Evolutionary conservation across 176 grass and related monocot species (phyloP).

Genomic region (Oryza meyeriana): DNA sequence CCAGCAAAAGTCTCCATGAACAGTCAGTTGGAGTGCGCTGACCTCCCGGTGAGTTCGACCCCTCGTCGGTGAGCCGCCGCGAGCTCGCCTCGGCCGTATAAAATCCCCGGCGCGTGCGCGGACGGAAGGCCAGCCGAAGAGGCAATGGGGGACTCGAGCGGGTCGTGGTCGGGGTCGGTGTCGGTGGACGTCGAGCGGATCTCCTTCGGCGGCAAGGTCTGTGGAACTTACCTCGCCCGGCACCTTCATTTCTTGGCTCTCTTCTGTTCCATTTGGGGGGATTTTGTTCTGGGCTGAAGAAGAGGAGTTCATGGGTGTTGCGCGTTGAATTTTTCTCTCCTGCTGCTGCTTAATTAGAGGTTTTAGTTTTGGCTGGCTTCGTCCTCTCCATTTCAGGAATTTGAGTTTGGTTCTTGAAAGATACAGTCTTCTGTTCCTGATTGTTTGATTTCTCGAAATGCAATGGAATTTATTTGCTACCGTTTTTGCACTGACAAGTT

Average conservation of each 20-base stretch:
- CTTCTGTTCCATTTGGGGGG: not conserved
- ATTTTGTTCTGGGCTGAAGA: not conserved
- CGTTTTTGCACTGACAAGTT: not conserved
- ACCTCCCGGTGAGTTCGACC: constrained; percentile 38
- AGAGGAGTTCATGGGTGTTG: too few species aligned
- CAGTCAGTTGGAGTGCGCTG: not conserved
- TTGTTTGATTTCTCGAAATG: not conserved
- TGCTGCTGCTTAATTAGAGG: too few species aligned
- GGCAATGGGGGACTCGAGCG: constrained; percentile 73
- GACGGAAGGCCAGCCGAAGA: not conserved
- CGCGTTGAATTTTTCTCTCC: too few species aligned
- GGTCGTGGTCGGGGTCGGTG: constrained; percentile 40
- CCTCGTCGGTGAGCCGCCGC: constrained; percentile 28
- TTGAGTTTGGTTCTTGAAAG: not conserved
- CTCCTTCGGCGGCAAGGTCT: constrained; percentile 78
- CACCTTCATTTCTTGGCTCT: not conserved
- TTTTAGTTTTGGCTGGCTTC: too few species aligned
- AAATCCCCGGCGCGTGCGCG: not conserved
- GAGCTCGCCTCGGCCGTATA: constrained; percentile 14
- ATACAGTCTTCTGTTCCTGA: not conserved
- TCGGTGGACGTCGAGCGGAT: constrained; percentile 77
- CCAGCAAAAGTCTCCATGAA: not conserved
- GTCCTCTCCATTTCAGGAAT: too few species aligned
- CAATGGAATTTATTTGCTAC: not conserved
- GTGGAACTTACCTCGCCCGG: not conserved